These are phyloP conservation scores for Ramaria rubella DNA, from an alignment of 768 basidiomycete species.

Conservation along the genomic window DNA sequence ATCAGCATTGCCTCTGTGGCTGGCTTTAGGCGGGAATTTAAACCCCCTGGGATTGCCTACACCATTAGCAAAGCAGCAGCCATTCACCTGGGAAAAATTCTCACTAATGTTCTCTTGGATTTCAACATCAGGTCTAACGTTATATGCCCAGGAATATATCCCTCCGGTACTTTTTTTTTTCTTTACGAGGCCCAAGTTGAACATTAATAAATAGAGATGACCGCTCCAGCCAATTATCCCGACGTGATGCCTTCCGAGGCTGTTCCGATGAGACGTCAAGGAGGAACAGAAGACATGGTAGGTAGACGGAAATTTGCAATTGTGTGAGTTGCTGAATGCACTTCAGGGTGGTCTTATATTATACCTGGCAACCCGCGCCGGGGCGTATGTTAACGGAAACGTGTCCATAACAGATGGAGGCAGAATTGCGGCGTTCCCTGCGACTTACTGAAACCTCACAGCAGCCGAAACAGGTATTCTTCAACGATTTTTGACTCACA, in stretches of 20 bases:
- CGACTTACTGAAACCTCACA: slow-evolving; percentile 36
- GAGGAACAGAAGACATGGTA: slow-evolving; percentile 4
- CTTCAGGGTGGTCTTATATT: slow-evolving; percentile 53
- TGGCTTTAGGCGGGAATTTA: slow-evolving; percentile 52
- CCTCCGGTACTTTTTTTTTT: slow-evolving; percentile 35
- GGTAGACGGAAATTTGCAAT: neutral
- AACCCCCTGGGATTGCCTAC: slow-evolving; percentile 50
- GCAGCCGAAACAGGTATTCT: neutral
- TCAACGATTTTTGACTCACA: neutral
- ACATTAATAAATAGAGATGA: slow-evolving; percentile 13
- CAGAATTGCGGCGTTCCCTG: slow-evolving; percentile 52
- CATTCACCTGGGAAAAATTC: slow-evolving; percentile 68
- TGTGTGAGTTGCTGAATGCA: neutral
- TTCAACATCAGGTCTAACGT: slow-evolving; percentile 60
- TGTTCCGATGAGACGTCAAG: slow-evolving; percentile 4
- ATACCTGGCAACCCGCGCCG: slow-evolving; percentile 68
- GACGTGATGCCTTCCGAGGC: neutral
- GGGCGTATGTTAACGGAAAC: slow-evolving; percentile 70
- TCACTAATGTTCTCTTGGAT: slow-evolving; percentile 64
- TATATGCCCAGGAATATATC: slow-evolving; percentile 71
- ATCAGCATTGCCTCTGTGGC: slow-evolving; percentile 66
- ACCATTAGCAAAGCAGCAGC: slow-evolving; percentile 71
- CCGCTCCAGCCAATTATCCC: neutral
- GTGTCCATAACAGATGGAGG: slow-evolving; percentile 80
- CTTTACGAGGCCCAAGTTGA: neutral